Base-by-base conservation (phyloP, 495 filamentous ascomycete genomes). In the Trichoderma erinaceum region DNA sequence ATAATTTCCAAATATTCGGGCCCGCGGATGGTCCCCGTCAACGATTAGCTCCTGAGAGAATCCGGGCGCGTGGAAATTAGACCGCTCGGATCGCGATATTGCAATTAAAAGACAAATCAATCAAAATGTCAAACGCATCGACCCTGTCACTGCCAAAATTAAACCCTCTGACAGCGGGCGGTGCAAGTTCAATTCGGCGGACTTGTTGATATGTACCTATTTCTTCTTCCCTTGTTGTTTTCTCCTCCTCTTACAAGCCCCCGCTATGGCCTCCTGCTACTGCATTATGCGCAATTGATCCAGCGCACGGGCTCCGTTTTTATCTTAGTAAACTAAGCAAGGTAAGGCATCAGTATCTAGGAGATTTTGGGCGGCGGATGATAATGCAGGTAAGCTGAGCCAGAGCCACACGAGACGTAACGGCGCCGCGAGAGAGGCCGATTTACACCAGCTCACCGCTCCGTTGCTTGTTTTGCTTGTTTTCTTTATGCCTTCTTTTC, bases 41-140 rank as follows among this genome's bases (percentile, higher is more conserved):
- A 5, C 56, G 56, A 61, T 61, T 61, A 29, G 27, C 23, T 32
- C 27, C 56, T 12, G 11, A 27, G 27, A 32, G 56, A 29, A 29
- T 61, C 56, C 56, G 56, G 56, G 56, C 56, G 23, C 27, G 56
- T 61, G 56, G 56, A 61, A 61, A 61, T 61, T 61, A 61, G 56
- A 61, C 56, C 13, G 56, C 56, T 25, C 27, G 56, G 56, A 61
- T 61, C 56, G 56, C 56, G 56, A 61, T 61, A 61, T 61, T 61
- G 25, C 56, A 13, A 61, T 61, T 32, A 12, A 29, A 29, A 58
- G 27, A 29, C 0, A 10, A 56, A 56, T 56, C 21, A 56, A 56
- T 56, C 50, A 21, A 56, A 56, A 56, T 56, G 50, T 25, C 10
- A 38, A 38, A 38, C 35, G 35, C 8, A 38, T 4, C 8, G 35